phyloP scores from a whole-genome alignment of 2,329 filamentous ascomycete genomes.

The Paecilomyces niveus region DNA sequence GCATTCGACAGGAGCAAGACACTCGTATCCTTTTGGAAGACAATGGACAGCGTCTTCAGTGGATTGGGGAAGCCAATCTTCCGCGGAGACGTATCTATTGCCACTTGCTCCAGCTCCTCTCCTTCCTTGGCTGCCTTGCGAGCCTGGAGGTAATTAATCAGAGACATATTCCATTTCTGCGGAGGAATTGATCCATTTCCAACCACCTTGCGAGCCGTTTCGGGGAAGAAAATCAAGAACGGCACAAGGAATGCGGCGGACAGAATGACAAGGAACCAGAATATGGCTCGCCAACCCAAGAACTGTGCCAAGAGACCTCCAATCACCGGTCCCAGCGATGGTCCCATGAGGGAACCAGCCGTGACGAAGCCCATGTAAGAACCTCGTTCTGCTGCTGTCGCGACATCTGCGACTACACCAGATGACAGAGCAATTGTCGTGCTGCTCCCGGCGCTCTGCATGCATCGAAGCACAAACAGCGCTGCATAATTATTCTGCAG shows the following conservation, averaged over 20 bases:
- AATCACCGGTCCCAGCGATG: slow-evolving; percentile 28
- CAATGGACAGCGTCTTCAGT: slow-evolving; percentile 26
- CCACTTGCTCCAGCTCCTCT: slow-evolving; percentile 3
- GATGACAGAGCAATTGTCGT: slow-evolving; percentile 35
- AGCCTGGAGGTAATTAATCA: slow-evolving; percentile 21
- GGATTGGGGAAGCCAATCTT: slow-evolving; percentile 31
- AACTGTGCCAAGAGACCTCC: slow-evolving; percentile 29
- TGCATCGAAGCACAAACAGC: slow-evolving; percentile 28
- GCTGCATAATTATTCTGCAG: slow-evolving; percentile 27
- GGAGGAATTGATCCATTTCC: slow-evolving; percentile 31
- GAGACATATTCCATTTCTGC: slow-evolving; percentile 30
- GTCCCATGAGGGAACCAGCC: slow-evolving; percentile 24
- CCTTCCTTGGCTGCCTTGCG: slow-evolving; percentile 11
- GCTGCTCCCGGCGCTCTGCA: slow-evolving; percentile 32
- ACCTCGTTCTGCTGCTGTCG: slow-evolving; percentile 30
- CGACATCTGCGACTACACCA: slow-evolving; percentile 34
- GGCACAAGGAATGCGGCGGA: slow-evolving; percentile 30
- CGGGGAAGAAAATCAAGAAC: slow-evolving; percentile 29
- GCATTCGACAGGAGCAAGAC: slow-evolving; percentile 32
- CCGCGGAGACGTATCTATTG: slow-evolving; percentile 5
- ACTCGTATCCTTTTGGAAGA: slow-evolving; percentile 27
- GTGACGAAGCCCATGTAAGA: slow-evolving; percentile 35
- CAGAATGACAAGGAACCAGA: slow-evolving; percentile 46
- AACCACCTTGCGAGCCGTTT: slow-evolving; percentile 31
- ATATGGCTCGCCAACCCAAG: slow-evolving; percentile 33